Evolutionary conservation across 768 basidiomycete genomes (phyloP).

Genomic region (Tylopilus sp.): DNA sequence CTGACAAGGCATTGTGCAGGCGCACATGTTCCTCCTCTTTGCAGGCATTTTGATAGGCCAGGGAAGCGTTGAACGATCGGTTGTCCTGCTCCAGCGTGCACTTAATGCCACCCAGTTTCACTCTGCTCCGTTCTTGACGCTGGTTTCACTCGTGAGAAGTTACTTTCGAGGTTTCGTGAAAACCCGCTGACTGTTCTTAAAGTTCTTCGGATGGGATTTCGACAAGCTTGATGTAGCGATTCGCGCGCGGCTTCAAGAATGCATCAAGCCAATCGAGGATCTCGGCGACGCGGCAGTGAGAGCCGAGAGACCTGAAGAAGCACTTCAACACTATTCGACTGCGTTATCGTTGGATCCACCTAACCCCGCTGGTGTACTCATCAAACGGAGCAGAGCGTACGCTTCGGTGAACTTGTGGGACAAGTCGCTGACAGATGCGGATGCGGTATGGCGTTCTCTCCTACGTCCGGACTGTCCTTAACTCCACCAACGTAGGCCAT

Average conservation of each 20-base stretch:
- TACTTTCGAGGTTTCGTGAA: neutral
- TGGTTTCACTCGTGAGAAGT: neutral
- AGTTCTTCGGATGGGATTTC: slow-evolving; percentile 16
- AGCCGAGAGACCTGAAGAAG: neutral
- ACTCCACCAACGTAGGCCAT: neutral
- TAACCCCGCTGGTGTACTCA: neutral
- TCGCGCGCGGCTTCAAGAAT: neutral
- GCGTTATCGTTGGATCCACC: neutral
- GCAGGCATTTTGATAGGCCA: neutral
- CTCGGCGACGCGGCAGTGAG: neutral
- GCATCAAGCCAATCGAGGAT: neutral
- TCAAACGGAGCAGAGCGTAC: slow-evolving; percentile 4
- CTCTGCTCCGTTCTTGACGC: neutral
- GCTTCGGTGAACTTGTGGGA: neutral
- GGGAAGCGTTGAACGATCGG: neutral
- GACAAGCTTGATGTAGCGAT: too few species aligned
- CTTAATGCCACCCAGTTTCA: neutral
- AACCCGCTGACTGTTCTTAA: neutral
- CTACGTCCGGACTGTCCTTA: neutral
- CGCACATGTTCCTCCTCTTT: neutral
- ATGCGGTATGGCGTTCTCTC: neutral
- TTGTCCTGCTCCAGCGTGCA: neutral
- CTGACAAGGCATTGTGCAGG: neutral
- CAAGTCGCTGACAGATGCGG: neutral
- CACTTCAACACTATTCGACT: neutral